Evolutionary conservation across 371 early-diverging fungal species (phyloP), one percentile per base, ranked within the genome.

Genomic region (Fennellomyces sp.): DNA sequence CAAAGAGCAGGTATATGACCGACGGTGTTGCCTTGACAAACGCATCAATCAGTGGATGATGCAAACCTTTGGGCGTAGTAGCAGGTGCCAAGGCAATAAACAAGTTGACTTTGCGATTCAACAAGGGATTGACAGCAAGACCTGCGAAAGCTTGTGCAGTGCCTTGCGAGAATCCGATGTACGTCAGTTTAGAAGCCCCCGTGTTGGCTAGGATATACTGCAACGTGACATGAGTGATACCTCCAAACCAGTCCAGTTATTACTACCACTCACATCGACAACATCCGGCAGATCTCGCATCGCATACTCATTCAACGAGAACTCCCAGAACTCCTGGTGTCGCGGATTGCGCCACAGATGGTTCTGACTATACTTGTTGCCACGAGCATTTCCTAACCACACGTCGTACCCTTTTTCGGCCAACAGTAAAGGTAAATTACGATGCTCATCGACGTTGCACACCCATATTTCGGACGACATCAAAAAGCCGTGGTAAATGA

Each of bases 81-180:
- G 94, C 94, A 2, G 98, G 97, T 3, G 97, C 97, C 49, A 98
- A 73, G 0, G 94, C 96, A 57, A 97, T 87, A 66, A 95, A 95
- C 15, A 92, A 75, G 54, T 91, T 91, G 70, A 97, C 73, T 63
- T 93, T 87, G 42, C 82, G 73, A 75, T 95, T 94, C 42, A 98
- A 75, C n/a, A 73, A 61, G 3, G 85, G 84, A 66, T 88, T 89
- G 56, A 94, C 77, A 19, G 95, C 91, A 21, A 98, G 82, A 1
- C 94, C 88, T 19, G 96, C 91, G 71, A 97, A 95, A n/a, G 89
- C 91, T 63, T 92, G 92, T 3, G 95, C 91, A 1, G 95, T 93
- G 52, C 97, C 97, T 74, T 98, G 98, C 21, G 96, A 95, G 67
- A 97, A 97, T 5, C 98, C 98, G 67, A 98, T 90, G 66, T 96